phyloP scores from a whole-genome alignment of 2,329 filamentous ascomycete species.

The Sporothrix sp. region DNA sequence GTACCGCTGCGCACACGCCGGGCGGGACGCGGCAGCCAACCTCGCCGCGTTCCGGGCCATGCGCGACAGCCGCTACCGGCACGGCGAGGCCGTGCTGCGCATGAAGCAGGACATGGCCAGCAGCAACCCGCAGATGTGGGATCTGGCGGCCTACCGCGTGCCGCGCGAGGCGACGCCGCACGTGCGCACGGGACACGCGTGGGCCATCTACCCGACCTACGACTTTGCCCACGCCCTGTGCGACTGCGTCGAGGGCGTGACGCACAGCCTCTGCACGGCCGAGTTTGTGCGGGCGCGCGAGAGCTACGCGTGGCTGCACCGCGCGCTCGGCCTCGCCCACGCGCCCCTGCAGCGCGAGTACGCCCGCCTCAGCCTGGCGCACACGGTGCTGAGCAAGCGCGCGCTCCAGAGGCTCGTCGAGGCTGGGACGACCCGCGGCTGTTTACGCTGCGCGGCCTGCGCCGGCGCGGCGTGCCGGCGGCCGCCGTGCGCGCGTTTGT shows the following conservation, averaged over 20 bases:
- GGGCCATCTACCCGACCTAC: constrained; percentile 93
- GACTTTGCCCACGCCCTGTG: constrained; percentile 87
- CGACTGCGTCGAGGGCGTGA: constrained; percentile 81
- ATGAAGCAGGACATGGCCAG: constrained; percentile 64
- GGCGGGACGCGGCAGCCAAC: constrained; percentile 61
- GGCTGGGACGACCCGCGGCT: constrained; percentile 88
- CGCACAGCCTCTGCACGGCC: constrained; percentile 63
- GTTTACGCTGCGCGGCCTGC: constrained; percentile 77
- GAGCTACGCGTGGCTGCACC: constrained; percentile 84
- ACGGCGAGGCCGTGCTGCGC: constrained; percentile 71
- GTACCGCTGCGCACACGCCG: constrained; percentile 72
- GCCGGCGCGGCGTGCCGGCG: constrained; percentile 76
- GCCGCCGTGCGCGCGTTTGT: constrained; percentile 84
- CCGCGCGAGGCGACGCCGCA: constrained; percentile 51
- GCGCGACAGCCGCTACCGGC: constrained; percentile 83
- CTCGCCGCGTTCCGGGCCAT: constrained; percentile 78
- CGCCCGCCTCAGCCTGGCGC: constrained; percentile 59
- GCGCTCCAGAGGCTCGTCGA: constrained; percentile 72
- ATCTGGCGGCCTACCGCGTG: constrained; percentile 82
- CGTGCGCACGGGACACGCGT: constrained; percentile 69
- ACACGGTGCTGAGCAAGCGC: constrained; percentile 81
- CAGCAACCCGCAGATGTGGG: constrained; percentile 55
- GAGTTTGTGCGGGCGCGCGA: constrained; percentile 50
- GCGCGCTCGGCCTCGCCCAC: constrained; percentile 71
- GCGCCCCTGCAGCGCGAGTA: constrained; percentile 91